Evolutionary conservation across 1,284 basidiomycete genomes (phyloP), one percentile per base, ranked within the genome.

Genomic region (Acaromyces ingoldii): DNA sequence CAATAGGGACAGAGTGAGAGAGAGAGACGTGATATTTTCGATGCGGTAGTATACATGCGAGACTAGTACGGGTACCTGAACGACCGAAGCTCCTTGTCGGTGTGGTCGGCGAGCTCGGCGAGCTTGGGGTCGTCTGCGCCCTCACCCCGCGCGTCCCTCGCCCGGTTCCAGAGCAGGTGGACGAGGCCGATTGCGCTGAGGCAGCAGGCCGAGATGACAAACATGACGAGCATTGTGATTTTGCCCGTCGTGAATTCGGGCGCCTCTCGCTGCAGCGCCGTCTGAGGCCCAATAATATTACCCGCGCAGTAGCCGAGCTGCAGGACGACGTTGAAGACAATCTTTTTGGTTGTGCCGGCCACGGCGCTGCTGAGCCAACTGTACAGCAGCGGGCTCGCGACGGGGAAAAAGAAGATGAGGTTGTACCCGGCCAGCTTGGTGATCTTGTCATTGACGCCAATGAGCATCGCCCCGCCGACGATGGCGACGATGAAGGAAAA

Each of bases 61-160:
- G n/a, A n/a, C n/a, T 60, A 74, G 51, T 70, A 66, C 17, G 73
- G 70, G 55, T 74, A 75, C 49, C 71, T 53, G 55, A 75, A 76
- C 19, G 34, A 55, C 15, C 57, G 43, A 24, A 70, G 59, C 62
- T 76, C 61, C 48, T 64, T 64, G 54, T 76, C 73, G 1, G 74
- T 72, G 49, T 62, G 53, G 49, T 76, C 74, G 13, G 65, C 59
- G 30, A 76, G 65, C 43, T 71, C 73, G 3, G 53, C 53, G n/a
- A 29, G 37, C 10, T 39, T 30, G 10, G 41, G 6, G 29, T 21
- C 25, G 15, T 51, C 50, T n/a, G 22, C 19, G 21, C 42, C 19
- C 5, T 46, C 24, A 1, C 47, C 51, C 29, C 53, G 45, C 3
- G 17, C 37, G 21, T 62, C 62, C 11, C 52, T 40, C 33, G 47